phyloP scores from a whole-genome alignment of 805 yeast species.

The Candida alai region DNA sequence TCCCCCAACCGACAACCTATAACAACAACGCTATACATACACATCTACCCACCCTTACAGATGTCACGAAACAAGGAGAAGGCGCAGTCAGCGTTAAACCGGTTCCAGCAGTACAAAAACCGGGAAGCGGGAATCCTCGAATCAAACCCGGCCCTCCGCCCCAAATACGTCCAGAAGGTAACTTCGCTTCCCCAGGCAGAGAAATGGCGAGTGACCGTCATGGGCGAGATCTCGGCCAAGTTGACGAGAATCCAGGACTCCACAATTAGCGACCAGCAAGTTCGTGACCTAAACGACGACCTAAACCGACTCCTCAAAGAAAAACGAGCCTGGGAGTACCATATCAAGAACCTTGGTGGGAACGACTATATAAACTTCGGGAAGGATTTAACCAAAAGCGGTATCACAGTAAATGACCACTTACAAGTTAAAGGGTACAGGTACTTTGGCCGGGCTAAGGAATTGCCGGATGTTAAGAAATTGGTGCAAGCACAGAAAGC shows the following conservation, averaged over 20 bases:
- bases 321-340: conserved; percentile 74
- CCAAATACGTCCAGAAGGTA: conserved; percentile 54
- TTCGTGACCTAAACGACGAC: conserved; percentile 72
- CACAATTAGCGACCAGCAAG: conserved; percentile 49
- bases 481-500: conserved; percentile 16
- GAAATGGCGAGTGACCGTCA: conserved; percentile 59
- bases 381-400: conserved; percentile 16
- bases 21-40: no score
- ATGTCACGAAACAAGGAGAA: conserved; percentile 81
- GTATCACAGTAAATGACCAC: conserved; percentile 15
- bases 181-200: conserved; percentile 60
- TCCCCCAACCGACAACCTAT: no score
- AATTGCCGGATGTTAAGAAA: conserved; percentile 63
- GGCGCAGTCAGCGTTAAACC: conserved; percentile 64
- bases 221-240: conserved; percentile 60
- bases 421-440: conserved; percentile 49
- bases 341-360: conserved; percentile 68
- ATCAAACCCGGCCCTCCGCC: conserved; percentile 54
- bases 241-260: conserved; percentile 62
- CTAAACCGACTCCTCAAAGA: conserved; percentile 66
- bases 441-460: conserved; percentile 82
- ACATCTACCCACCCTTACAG: no score
- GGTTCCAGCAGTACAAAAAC: conserved; percentile 61
- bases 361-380: conserved; percentile 50
- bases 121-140: conserved; percentile 57